phyloP scores from a whole-genome alignment of 1,139 yeast genomes.

The Candida tetrigidarum region DNA sequence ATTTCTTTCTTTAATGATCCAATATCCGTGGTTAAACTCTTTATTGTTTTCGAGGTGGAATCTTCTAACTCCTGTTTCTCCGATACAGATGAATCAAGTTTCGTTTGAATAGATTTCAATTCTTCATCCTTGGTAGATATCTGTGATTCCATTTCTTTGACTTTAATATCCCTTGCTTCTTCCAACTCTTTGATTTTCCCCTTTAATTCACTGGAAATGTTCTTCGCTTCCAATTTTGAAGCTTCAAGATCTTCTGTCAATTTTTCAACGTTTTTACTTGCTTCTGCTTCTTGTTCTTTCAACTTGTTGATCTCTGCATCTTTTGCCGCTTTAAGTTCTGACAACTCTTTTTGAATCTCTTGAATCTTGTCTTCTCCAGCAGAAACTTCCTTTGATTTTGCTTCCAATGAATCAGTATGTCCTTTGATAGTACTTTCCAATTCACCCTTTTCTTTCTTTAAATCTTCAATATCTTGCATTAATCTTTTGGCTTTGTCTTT shows the following conservation, averaged over 20 bases:
- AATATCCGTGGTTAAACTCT: slow-evolving; percentile 8
- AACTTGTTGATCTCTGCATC: slow-evolving; percentile 7
- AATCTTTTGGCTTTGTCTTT: slow-evolving; percentile 14
- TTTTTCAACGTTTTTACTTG: slow-evolving; percentile 7
- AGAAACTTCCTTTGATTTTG: slow-evolving; percentile 1
- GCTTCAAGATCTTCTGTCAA: slow-evolving; percentile 8
- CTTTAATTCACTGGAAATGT: not conserved
- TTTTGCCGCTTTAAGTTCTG: slow-evolving; percentile 16
- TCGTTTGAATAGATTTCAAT: slow-evolving; percentile 10
- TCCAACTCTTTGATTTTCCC: slow-evolving; percentile 3
- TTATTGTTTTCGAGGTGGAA: slow-evolving; percentile 8
- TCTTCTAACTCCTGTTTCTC: slow-evolving; percentile 6
- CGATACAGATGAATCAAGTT: not conserved
- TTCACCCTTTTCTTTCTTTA: slow-evolving; percentile 10
- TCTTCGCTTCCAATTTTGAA: slow-evolving; percentile 5
- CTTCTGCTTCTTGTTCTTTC: slow-evolving; percentile 6
- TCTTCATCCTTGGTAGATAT: slow-evolving; percentile 11
- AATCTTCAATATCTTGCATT: slow-evolving; percentile 12
- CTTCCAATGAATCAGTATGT: slow-evolving; percentile 2
- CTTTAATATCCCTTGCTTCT: slow-evolving; percentile 6
- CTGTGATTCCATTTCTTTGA: slow-evolving; percentile 8
- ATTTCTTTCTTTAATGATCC: slow-evolving; percentile 5
- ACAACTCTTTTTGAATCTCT: slow-evolving; percentile 12
- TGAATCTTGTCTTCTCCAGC: slow-evolving; percentile 9
- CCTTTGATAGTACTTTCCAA: slow-evolving; percentile 6